Evolutionary conservation across 129 eudicot species (phyloP), one percentile per base, ranked within the genome.

Genomic region (Tagetes erecta): DNA sequence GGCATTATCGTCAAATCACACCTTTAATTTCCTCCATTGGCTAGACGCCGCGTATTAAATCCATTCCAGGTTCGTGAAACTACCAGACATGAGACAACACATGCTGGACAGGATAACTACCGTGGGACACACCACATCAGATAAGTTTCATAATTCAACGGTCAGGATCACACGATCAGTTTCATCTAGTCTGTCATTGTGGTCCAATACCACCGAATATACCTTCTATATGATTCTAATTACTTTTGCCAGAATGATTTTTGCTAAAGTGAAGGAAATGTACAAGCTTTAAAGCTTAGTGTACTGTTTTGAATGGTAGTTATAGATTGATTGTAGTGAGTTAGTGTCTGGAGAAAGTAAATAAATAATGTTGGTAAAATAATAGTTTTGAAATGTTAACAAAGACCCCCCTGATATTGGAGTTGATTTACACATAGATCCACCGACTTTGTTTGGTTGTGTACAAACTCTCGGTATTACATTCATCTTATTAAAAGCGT

Each of bases 21-120:
- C 31, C 3, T 31, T 59, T 30, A 73, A 6, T 55, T 33, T 42
- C 33, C 72, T 36, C 86, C 86, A 79, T 6, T 70, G 87, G 80
- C 92, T 41, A 39, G 60, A 39, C 92, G 96, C 96, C 96, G 96
- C 96, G 90, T 89, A 89, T 55, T 65, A 34, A 65, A 79, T 79
- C 83, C 83, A 72, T 65, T 57, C 62, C 68, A 7, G 50, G 70
- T 58, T 77, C 76, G 45, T 36, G 81, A 63, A 34, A 46, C 51
- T 36, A 63, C 75, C 36, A 68, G 68, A 70, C 71, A 60, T 35
- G 44, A 11, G 41, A 35, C 76, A 40, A 64, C 8, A 5, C 37
- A n/a, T 20, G 5, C 27, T 50, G 13, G 50, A 57, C 46, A 6
- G 6, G 6, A 20, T 8, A 6, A 42, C 47, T 42, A 42, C 47